Evolutionary conservation across 2,329 filamentous ascomycete species (phyloP).

Genomic region (Fusarium sp.): DNA sequence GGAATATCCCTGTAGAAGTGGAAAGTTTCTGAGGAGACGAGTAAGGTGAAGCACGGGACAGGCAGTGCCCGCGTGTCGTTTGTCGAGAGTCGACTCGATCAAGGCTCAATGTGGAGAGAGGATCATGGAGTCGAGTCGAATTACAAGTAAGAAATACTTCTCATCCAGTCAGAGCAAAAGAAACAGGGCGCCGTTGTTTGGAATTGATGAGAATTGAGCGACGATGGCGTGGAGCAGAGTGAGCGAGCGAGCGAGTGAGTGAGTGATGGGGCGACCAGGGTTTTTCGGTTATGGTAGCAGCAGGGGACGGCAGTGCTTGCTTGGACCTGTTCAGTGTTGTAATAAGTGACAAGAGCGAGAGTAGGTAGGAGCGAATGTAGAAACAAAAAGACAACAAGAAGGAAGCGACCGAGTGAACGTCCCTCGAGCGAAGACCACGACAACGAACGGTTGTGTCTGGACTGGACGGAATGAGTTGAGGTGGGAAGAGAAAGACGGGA

Average conservation of each 20-base stretch:
- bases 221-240: constrained; percentile 35
- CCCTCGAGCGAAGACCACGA: constrained; percentile 25
- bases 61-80: constrained; percentile 24
- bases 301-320: constrained; percentile 23
- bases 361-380: constrained; percentile 17
- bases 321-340: constrained; percentile 5
- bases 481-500: constrained; percentile 7
- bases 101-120: constrained; percentile 31
- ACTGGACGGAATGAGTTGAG: constrained; percentile 11
- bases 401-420: constrained; percentile 17
- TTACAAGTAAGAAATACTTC: constrained; percentile 10
- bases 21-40: constrained; percentile 43
- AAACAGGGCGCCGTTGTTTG: constrained; percentile 39
- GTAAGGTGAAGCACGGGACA: constrained; percentile 30
- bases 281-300: constrained; percentile 31
- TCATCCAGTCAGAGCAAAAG: constrained; percentile 24
- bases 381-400: constrained; percentile 15
- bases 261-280: constrained; percentile 33
- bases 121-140: constrained; percentile 36
- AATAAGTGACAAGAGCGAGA: constrained; percentile 24
- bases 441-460: constrained; percentile 26
- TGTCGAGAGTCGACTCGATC: constrained; percentile 18
- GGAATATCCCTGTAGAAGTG: constrained; percentile 42
- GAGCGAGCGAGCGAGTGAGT: constrained; percentile 31
- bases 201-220: constrained; percentile 34